Evolutionary conservation across 129 eudicot genomes (phyloP).

Genomic region (Sambucus nigra): DNA sequence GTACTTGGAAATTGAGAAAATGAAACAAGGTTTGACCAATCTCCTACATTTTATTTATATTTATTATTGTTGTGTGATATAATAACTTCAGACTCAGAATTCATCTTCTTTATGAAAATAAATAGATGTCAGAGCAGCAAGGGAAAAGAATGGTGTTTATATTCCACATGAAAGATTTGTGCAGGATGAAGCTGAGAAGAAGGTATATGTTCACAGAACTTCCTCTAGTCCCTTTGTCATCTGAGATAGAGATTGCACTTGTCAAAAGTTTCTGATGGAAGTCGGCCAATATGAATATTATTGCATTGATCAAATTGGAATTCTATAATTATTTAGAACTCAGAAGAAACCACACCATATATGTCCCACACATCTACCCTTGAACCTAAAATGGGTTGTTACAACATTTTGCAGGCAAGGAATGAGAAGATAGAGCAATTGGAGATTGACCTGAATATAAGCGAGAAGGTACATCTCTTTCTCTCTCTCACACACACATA

Average conservation of each 20-base stretch:
- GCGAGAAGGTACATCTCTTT: constrained; percentile 43
- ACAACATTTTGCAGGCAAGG: constrained; percentile 41
- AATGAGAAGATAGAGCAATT: constrained; percentile 72
- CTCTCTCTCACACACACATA: constrained; percentile 1
- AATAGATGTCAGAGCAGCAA: constrained; percentile 87
- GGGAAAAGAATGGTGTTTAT: constrained; percentile 88
- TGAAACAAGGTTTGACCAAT: constrained; percentile 69
- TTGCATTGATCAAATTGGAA: no score
- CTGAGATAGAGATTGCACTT: not conserved
- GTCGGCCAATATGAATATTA: no score
- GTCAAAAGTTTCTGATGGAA: no score
- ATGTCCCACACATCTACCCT: no score
- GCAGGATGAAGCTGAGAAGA: constrained; percentile 87
- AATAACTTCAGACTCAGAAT: not conserved
- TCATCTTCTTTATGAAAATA: constrained; percentile 2
- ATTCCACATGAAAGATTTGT: constrained; percentile 72
- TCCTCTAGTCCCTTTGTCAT: constrained; percentile 3
- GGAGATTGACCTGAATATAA: constrained; percentile 53
- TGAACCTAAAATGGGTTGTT: constrained; percentile 13
- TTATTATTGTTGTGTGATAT: constrained; percentile 1
- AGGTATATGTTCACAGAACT: constrained; percentile 26
- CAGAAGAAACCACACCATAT: no score
- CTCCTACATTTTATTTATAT: constrained; percentile 3
- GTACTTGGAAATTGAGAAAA: constrained; percentile 73
- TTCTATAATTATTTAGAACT: no score